Base-by-base conservation (phyloP, 2,329 filamentous ascomycete species). In the Claviceps sp. region DNA sequence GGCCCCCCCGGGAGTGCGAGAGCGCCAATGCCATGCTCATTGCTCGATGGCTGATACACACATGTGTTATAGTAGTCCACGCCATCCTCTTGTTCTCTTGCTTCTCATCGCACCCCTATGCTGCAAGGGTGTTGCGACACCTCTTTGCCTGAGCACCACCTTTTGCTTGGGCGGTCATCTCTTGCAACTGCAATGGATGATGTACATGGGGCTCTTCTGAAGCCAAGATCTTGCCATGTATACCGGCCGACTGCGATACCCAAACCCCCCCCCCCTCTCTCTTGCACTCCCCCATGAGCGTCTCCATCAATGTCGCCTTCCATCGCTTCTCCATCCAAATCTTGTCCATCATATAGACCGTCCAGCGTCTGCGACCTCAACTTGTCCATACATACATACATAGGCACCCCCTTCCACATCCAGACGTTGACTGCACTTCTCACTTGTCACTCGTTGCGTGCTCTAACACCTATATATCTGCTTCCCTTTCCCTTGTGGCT, bases 161-260 rank as follows among this genome's bases (percentile, higher is more conserved):
- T 47, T 34, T 34, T 22, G 17, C 26, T 49, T 43, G 30, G 52
- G 50, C 30, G 30, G 42, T 37, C 46, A 46, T 48, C 30, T 51
- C 44, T 50, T 34, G 30, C n/a, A 16, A 48, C 39, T 30, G 26
- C 45, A 47, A 30, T 22, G 43, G 26, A 19, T 38, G 40, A 41
- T 39, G n/a, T 40, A 13, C 16, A 40, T 39, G 16, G 24, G 22
- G 38, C 19, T 38, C 16, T 48, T 48, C 48, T 52, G 42, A 48
- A 46, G 50, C 52, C 52, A 52, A 47, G 52, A 54, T 52, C 50
- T 54, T 51, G 49, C 38, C 52, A 50, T 52, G 52, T 53, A 48
- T 22, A 22, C 52, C 52, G 42, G 24, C 50, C 50, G 47, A 47
- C 39, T 37, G 26, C n/a, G 50, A 50, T 34, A 34, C 30, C 10